These are phyloP conservation scores for Blumeriella jaapii DNA, from an alignment of 2,329 filamentous ascomycete genomes.

Conservation along the genomic window DNA sequence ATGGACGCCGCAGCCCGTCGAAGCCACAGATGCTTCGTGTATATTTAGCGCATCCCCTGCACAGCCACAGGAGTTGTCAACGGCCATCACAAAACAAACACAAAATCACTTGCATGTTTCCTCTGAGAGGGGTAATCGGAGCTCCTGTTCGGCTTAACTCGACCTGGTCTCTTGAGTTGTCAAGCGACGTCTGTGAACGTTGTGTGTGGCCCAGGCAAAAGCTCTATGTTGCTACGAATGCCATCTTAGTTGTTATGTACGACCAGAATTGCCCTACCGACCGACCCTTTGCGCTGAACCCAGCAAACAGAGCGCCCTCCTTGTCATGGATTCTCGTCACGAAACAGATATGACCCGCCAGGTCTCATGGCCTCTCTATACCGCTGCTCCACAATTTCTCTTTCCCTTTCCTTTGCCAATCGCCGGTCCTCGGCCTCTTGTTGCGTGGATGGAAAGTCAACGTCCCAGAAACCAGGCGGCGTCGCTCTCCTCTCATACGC, in stretches of 20 bases:
- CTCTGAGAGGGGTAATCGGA: too few species aligned
- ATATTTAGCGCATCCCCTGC: conserved; percentile 8
- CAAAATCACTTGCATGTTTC: too few species aligned
- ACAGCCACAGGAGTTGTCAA: too few species aligned
- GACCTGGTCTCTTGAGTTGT: too few species aligned
- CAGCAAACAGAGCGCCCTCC: not conserved
- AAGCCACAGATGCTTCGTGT: conserved; percentile 10
- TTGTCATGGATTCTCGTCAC: conserved; percentile 47
- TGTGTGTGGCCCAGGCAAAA: too few species aligned
- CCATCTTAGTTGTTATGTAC: too few species aligned
- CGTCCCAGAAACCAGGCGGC: conserved; percentile 83
- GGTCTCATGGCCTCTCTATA: conserved; percentile 72
- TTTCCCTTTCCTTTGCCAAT: conserved; percentile 52
- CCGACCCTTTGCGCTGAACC: not conserved
- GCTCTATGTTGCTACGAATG: too few species aligned
- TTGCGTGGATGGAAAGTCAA: conserved; percentile 83
- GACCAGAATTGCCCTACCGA: not conserved
- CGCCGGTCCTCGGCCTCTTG: conserved; percentile 56
- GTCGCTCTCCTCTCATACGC: conserved; percentile 58
- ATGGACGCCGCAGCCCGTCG: conserved; percentile 6
- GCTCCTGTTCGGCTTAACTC: too few species aligned
- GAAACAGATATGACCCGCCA: conserved; percentile 68
- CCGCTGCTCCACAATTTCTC: conserved; percentile 55
- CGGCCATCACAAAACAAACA: too few species aligned
- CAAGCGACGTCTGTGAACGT: too few species aligned